Base-by-base conservation (phyloP, 257 asterid species). In the Solanum corneliomulleri region DNA sequence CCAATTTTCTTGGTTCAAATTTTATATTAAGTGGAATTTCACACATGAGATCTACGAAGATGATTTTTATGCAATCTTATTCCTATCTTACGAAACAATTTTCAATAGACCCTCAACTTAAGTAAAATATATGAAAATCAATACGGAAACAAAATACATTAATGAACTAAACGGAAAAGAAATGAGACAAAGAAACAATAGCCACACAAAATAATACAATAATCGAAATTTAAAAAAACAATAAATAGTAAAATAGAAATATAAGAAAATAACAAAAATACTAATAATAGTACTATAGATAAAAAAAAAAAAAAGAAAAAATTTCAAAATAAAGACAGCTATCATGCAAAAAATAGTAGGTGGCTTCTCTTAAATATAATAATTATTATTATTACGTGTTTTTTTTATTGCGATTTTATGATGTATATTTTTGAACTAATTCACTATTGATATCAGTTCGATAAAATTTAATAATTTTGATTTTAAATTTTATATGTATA, bases 51-150 rank as follows among this genome's bases (percentile, higher is more conserved):
- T 11, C 8, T 64, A 11, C 7, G 7, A 64, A 62, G 13, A 11
- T 64, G 3, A 1, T 2, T 12, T n/a, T 16, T 11, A n/a, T 11
- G 4, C 4, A 0, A 3, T 1, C 1, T 62, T 62, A n/a, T 10
- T 3, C 3, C 7, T 62, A 3, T 3, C 8, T 5, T 58, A 58
- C 27, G 0, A 58, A 21, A 58, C 1, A 21, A 9, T 9, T 58
- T 21, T 3, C 2, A 58, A 58, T 58, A 58, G 68, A 58, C 27
- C 12, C 13, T 3, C 6, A 0, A 21, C 0, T 3, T 58, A 3
- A 21, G 13, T 58, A 9, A 58, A 56, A 21, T 8, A 58, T 21
- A 58, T 58, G 1, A 58, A 58, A 62, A 62, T 62, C 35, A 12
- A 66, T 25, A 66, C 6, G 35, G 15, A 21, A 23, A 62, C 6